Conservation (phyloP, 108 stramenopile species). For the Phaeodactylum tricornutum region DNA sequence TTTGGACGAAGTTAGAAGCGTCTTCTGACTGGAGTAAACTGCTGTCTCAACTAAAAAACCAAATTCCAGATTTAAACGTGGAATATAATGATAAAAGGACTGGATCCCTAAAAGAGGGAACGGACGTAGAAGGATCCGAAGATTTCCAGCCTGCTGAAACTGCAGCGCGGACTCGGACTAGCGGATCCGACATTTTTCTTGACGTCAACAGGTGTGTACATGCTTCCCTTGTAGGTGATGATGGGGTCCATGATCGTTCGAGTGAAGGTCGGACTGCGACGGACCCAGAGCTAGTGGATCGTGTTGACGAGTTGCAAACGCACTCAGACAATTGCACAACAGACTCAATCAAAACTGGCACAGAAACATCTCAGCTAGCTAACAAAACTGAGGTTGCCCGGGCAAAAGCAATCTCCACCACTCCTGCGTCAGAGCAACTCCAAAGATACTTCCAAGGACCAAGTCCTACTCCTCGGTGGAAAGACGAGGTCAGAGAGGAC, state of each 20-base stretch:
- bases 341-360: too few relatives aligned
- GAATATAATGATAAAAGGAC: slow-evolving; percentile 1
- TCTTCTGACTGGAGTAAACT: not conserved
- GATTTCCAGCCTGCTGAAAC: too few relatives aligned
- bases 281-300: too few relatives aligned
- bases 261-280: too few relatives aligned
- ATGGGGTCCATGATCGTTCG: too few relatives aligned
- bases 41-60: not conserved
- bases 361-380: too few relatives aligned
- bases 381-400: not conserved
- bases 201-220: too few relatives aligned
- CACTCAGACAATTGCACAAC: too few relatives aligned
- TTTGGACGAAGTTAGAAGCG: not conserved
- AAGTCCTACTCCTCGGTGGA: not conserved
- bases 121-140: not conserved
- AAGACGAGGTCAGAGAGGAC: not conserved
- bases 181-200: too few relatives aligned
- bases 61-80: not conserved
- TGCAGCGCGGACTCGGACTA: too few relatives aligned
- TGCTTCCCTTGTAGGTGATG: too few relatives aligned
- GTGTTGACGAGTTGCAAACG: too few relatives aligned
- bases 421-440: not conserved
- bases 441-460: not conserved
- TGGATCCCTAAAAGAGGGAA: not conserved
- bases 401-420: not conserved